These are phyloP conservation scores for Alternaria sp. DNA, from an alignment of 2,329 filamentous ascomycete species.

Conservation along the genomic window DNA sequence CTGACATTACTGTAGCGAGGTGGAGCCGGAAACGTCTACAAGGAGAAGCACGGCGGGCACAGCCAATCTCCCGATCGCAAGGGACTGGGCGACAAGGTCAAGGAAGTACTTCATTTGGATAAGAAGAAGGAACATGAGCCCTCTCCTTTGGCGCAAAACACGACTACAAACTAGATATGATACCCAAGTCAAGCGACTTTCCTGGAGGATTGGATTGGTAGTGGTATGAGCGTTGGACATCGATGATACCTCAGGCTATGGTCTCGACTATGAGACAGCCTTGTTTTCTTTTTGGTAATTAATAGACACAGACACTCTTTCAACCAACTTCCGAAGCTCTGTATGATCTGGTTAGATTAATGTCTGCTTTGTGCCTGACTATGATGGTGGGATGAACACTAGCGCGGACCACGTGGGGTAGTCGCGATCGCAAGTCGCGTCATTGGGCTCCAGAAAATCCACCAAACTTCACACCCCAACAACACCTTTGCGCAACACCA, in stretches of 20 bases:
- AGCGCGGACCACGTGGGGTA: conserved; percentile 22
- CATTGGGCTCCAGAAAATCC: conserved; percentile 22
- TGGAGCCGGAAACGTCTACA: conserved; percentile 56
- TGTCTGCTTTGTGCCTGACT: conserved; percentile 13
- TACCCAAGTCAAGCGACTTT: conserved; percentile 21
- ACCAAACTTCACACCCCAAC: not conserved
- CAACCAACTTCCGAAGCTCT: not conserved
- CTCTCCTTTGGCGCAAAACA: conserved; percentile 34
- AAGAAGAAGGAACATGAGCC: conserved; percentile 44
- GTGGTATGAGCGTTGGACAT: conserved; percentile 12
- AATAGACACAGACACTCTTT: conserved; percentile 13
- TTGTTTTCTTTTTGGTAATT: not conserved
- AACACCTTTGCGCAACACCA: conserved; percentile 1
- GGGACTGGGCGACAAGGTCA: conserved; percentile 53
- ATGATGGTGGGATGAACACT: conserved; percentile 16
- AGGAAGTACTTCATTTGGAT: conserved; percentile 48
- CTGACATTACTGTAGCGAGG: conserved; percentile 46
- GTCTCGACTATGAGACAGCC: conserved; percentile 10
- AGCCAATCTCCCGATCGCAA: conserved; percentile 45
- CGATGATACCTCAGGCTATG: conserved; percentile 17
- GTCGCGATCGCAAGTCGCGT: conserved; percentile 19
- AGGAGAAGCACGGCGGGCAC: conserved; percentile 57
- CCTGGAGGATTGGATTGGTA: conserved; percentile 10
- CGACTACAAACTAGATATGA: conserved; percentile 28
- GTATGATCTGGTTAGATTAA: not conserved